Conservation (phyloP, 768 basidiomycete genomes). For the Mycena crocata region DNA sequence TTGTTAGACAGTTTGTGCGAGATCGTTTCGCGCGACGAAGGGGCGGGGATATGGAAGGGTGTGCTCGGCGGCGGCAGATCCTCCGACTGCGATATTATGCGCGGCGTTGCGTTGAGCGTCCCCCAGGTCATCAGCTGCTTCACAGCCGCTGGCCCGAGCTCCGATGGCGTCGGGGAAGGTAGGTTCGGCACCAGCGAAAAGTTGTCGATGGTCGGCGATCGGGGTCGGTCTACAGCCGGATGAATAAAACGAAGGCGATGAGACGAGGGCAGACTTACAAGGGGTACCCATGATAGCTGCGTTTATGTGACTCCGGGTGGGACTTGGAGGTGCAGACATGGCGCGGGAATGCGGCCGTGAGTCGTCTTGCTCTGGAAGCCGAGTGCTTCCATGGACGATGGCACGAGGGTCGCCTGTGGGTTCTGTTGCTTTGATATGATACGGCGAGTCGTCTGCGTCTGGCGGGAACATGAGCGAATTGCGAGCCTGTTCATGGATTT, state of each 20-base stretch:
- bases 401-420: constrained; percentile 60
- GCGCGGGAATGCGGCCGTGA: constrained; percentile 52
- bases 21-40: constrained; percentile 82
- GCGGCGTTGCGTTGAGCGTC: constrained; percentile 90
- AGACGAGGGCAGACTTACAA: constrained; percentile 65
- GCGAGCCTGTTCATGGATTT: constrained; percentile 69
- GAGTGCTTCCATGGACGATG: constrained; percentile 86
- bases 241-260: constrained; percentile 7
- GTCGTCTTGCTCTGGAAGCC: constrained; percentile 79
- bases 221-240: constrained; percentile 66
- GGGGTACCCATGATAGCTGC: constrained; percentile 95
- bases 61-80: constrained; percentile 64
- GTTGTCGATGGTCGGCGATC: constrained; percentile 62
- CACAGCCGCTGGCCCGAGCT: constrained; percentile 84
- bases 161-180: constrained; percentile 87
- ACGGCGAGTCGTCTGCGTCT: constrained; percentile 88
- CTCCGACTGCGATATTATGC: constrained; percentile 77
- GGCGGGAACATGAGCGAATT: constrained; percentile 97
- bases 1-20: constrained; percentile 85
- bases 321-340: constrained; percentile 81
- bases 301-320: constrained; percentile 88
- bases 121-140: constrained; percentile 99
- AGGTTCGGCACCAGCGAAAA: constrained; percentile 87
- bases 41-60: constrained; percentile 83
- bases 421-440: constrained; percentile 57